Conservation (phyloP, 1,284 basidiomycete species). For the Cryptococcus sp. region DNA sequence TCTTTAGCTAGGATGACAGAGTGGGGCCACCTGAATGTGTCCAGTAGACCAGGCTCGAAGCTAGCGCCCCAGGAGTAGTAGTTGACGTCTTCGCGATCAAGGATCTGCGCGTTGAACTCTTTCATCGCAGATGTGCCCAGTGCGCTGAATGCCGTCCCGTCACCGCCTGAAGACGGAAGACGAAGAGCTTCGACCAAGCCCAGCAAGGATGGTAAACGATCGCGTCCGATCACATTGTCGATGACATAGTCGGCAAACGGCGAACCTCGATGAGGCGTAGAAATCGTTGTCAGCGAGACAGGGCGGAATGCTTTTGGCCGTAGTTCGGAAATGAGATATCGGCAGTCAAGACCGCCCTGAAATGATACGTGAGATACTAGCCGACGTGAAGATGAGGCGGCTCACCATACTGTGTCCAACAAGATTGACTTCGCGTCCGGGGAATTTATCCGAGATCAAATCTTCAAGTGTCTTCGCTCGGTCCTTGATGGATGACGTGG, state of each 20-base stretch:
- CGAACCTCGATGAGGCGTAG: slow-evolving; percentile 89
- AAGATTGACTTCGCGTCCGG: slow-evolving; percentile 79
- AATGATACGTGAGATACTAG: slow-evolving; percentile 1
- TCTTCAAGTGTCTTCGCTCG: slow-evolving; percentile 83
- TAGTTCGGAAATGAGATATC: slow-evolving; percentile 67
- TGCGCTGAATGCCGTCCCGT: slow-evolving; percentile 85
- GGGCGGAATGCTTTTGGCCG: slow-evolving; percentile 59
- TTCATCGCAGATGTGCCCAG: slow-evolving; percentile 84
- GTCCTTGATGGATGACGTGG: slow-evolving; percentile 80
- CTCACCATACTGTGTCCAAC: slow-evolving; percentile 91
- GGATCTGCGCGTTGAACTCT: slow-evolving; percentile 80
- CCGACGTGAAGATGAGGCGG: not conserved
- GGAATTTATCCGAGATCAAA: slow-evolving; percentile 74
- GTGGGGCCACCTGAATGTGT: slow-evolving; percentile 84
- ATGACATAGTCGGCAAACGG: slow-evolving; percentile 91
- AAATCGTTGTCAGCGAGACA: slow-evolving; percentile 84
- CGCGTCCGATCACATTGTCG: slow-evolving; percentile 68
- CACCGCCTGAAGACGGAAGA: slow-evolving; percentile 80
- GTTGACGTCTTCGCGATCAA: slow-evolving; percentile 71
- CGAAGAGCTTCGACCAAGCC: slow-evolving; percentile 63
- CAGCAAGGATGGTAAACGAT: slow-evolving; percentile 54
- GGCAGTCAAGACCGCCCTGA: slow-evolving; percentile 88
- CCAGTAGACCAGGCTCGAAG: slow-evolving; percentile 82
- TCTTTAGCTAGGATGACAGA: slow-evolving; percentile 82
- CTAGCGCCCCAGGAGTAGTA: slow-evolving; percentile 94